Conservation (phyloP, 352 stramenopile species). For the Pythium vanterpoolii region DNA sequence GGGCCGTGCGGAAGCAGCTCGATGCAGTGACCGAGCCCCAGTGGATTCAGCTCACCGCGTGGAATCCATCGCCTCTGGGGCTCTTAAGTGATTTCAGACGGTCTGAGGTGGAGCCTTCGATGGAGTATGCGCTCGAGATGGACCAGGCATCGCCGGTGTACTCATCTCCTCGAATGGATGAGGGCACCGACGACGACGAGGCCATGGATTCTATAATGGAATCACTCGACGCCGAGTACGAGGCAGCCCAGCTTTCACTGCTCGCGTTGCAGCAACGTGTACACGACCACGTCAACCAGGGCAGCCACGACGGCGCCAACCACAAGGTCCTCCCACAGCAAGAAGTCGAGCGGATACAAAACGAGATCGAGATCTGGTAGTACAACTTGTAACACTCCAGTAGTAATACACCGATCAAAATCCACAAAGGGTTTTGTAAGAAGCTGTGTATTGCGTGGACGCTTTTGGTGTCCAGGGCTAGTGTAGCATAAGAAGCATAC, state of each 20-base stretch:
- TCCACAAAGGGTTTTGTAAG: too few relatives aligned
- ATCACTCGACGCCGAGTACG: conserved; percentile 49
- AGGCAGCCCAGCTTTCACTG: conserved; percentile 29
- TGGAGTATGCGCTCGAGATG: conserved; percentile 46
- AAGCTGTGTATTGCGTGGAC: too few relatives aligned
- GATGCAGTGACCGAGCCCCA: conserved; percentile 10
- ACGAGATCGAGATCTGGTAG: conserved; percentile 80
- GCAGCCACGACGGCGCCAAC: conserved; percentile 32
- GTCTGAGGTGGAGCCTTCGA: neutral
- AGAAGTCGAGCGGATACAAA: conserved; percentile 73
- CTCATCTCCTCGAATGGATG: conserved; percentile 21
- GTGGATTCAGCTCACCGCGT: conserved; percentile 40
- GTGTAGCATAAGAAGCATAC: too few relatives aligned
- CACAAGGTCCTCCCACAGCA: conserved; percentile 56
- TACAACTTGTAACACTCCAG: too few relatives aligned
- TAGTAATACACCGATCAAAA: too few relatives aligned
- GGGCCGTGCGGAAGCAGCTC: conserved; percentile 20
- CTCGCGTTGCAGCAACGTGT: conserved; percentile 43
- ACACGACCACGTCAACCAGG: conserved; percentile 42
- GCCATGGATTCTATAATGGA: conserved; percentile 46
- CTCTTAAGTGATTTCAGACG: conserved; percentile 12
- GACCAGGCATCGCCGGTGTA: conserved; percentile 38
- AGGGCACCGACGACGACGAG: conserved; percentile 33
- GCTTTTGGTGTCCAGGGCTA: too few relatives aligned
- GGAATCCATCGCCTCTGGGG: conserved; percentile 45